Evolutionary conservation across 768 basidiomycete species (phyloP), one percentile per base, ranked within the genome.

Genomic region (Glaciozyma martinii): DNA sequence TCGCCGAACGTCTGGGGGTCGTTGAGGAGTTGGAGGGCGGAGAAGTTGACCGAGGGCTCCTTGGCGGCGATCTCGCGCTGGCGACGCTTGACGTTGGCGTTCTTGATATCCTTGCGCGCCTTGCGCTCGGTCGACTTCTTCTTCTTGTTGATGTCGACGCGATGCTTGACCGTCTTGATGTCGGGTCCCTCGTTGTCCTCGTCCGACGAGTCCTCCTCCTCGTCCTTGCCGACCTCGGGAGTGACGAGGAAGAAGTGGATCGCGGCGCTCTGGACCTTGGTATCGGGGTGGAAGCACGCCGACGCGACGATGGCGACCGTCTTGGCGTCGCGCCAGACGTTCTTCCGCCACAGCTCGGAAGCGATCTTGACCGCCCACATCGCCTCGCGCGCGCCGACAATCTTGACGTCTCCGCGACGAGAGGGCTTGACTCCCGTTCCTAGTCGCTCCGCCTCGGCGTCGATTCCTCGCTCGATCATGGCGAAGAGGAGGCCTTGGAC

Each of bases 341-440:
- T 84, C 78, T 93, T 97, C 74, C 83, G 83, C 95, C 94, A 98
- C 19, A 98, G 80, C 72, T 98, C 92, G 76, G 89, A 88, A 23
- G 90, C 89, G 60, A 98, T 78, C 50, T 93, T 86, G 57, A 99
- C 85, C 6, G 95, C 94, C 93, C 94, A 98, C 85, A 95, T 88
- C 4, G 93, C 92, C 71, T 97, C 95, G 40, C 90, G 88, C 3
- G 85, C 84, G 44, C 75, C 77, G 56, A 74, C 73, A 58, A 76
- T 76, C 71, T 72, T 71, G 25, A 64, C 69, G 61, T 71, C 68
- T 50, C 68, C 61, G 50, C 76, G 57, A 76, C 71, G n/a, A 74
- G 72, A 33, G 78, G 79, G 66, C 82, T 78, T n/a, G 82, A 73
- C 72, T 85, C 90, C 6, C 86, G 71, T 91, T 76, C 90, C 92